These are phyloP conservation scores for Calonectria multiphialidica DNA, from an alignment of 2,329 filamentous ascomycete species.

Conservation along the genomic window DNA sequence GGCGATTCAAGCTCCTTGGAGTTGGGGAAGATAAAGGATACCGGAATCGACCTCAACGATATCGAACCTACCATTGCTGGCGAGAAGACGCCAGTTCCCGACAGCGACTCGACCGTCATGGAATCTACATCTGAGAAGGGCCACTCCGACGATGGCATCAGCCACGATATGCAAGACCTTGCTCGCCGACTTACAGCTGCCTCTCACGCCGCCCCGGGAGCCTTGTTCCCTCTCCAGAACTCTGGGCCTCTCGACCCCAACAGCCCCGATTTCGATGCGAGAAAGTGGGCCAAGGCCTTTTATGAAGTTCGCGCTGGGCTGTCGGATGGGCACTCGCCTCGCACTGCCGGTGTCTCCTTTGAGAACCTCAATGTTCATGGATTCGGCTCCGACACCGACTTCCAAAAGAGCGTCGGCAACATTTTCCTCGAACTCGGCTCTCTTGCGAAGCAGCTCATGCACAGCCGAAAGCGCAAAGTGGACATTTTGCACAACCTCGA, in stretches of 20 bases:
- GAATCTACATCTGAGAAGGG: not conserved
- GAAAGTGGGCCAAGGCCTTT: constrained; percentile 12
- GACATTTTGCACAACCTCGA: constrained; percentile 75
- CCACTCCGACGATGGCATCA: not conserved
- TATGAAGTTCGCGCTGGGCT: not conserved
- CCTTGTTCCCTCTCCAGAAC: not conserved
- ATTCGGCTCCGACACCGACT: constrained; percentile 75
- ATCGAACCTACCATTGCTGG: not conserved
- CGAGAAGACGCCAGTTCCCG: not conserved
- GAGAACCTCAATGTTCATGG: constrained; percentile 74
- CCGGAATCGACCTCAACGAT: not conserved
- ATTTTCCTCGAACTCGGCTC: constrained; percentile 61
- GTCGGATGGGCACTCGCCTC: not conserved
- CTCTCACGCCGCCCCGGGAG: not conserved
- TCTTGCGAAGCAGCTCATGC: constrained; percentile 55
- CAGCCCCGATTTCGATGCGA: not conserved
- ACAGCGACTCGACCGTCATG: not conserved
- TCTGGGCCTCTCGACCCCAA: constrained; percentile 6
- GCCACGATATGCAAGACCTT: not conserved
- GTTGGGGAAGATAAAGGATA: not conserved
- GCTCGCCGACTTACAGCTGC: not conserved
- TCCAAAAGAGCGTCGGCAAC: constrained; percentile 73
- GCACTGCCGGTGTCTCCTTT: constrained; percentile 66
- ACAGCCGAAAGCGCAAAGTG: constrained; percentile 66
- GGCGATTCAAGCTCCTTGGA: not conserved